phyloP scores from a whole-genome alignment of 345 rosid species.

The Eutrema yunnanense region DNA sequence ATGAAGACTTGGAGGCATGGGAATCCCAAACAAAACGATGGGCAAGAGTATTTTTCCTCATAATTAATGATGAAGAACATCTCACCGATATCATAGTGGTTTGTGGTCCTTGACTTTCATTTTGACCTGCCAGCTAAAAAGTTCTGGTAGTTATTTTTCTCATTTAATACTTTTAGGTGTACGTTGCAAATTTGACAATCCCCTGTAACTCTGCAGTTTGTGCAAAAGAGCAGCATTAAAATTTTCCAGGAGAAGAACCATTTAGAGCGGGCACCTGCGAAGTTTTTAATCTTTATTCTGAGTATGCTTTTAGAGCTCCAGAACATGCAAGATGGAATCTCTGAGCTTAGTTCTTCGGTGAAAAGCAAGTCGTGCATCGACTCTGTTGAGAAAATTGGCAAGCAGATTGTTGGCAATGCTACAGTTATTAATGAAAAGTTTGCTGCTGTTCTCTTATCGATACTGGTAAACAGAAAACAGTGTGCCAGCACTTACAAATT shows the following conservation, averaged over 20 bases:
- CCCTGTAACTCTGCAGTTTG: conserved; percentile 42
- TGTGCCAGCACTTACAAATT: background rate
- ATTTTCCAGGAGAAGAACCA: conserved; percentile 43
- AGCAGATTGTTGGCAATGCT: conserved; percentile 30
- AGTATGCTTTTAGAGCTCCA: conserved; percentile 66
- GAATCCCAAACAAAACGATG: conserved; percentile 77
- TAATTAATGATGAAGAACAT: conserved; percentile 40
- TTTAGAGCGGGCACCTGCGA: conserved; percentile 42
- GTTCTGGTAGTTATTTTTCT: background rate
- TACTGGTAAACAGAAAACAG: conserved; percentile 48
- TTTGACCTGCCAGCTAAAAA: background rate
- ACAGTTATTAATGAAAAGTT: conserved; percentile 38
- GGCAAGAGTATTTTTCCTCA: conserved; percentile 66
- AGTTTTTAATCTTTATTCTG: conserved; percentile 51
- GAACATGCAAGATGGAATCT: conserved; percentile 41
- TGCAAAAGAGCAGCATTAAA: conserved; percentile 39
- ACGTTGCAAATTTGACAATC: conserved; percentile 15
- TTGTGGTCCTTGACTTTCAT: conserved; percentile 26
- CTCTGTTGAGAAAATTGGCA: conserved; percentile 30
- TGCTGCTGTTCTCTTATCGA: conserved; percentile 32
- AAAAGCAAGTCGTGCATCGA: conserved; percentile 21
- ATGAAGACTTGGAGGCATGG: conserved; percentile 88
- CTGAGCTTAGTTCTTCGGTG: conserved; percentile 28
- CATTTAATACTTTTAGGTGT: background rate
- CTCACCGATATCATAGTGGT: conserved; percentile 53